Base-by-base conservation (phyloP, 345 rosid species). In the Linum tenue region DNA sequence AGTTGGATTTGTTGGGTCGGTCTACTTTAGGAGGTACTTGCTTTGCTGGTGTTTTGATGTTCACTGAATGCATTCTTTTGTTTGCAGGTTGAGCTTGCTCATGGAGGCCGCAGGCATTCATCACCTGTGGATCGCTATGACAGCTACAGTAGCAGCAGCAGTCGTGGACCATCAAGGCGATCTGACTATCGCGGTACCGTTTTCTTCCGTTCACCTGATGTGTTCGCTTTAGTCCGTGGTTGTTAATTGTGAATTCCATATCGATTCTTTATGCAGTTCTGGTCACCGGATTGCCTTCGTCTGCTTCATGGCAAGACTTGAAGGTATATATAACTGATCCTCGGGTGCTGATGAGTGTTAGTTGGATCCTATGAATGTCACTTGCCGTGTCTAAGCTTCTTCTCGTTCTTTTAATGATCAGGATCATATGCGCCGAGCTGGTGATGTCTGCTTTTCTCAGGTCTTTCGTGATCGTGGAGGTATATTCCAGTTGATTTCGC, bases 1-100 rank as follows among this genome's bases (percentile, higher is more conserved):
- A 9, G 9, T 6, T 7, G 3, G 11, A 12, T 48, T 5, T 5
- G 6, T 43, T 7, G 1, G 6, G 50, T 43, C 10, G 3, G 50
- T 48, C 14, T 48, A 48, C 14, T 9, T 12, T 48, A 48, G 3
- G 15, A 5, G 53, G 15, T 48, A 48, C 2, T 15, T 48, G 31
- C 31, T 22, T 22, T 22, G 31, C 31, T 12, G 9, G 53, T 48
- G 9, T 48, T 15, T 48, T 48, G 14, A 2, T 48, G 2, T 3
- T 9, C 14, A 48, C 11, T 48, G 9, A 10, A 48, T 6, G 31
- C 31, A 22, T 48, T 48, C 11, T 48, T 15, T 6, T 48, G 53
- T 48, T 10, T 48, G 15, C 44, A 94, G 99, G 99, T 94, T 83
- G 99, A 94, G 64, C 87, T 91, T 66, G 95, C 97, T 10, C 99